Evolutionary conservation across 805 yeast species (phyloP), one percentile per base, ranked within the genome.

Genomic region (Metschnikowia matae): DNA sequence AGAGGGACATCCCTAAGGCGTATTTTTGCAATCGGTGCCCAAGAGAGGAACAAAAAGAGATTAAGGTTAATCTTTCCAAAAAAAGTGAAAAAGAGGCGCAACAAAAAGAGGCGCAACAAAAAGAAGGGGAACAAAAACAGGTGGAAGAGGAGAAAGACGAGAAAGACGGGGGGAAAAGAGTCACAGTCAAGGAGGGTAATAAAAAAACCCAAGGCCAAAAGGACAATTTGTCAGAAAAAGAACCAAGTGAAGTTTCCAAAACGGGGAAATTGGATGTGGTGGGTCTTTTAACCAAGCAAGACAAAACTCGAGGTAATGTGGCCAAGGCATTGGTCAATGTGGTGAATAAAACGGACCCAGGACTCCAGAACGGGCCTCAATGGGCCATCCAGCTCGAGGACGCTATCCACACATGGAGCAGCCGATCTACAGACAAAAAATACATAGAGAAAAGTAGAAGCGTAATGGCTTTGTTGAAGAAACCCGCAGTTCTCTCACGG

Each of bases 381-480:
- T 77, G 82, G 80, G 78, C 87, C 0, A 51, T 65, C 14, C 69
- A 73, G 23, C 64, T 85, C 34, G 91, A 85, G 64, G 60, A 65
- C 3, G 81, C 76, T 14, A 63, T 84, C 6, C 77, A 62, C 53
- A 61, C 64, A 18, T 64, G 52, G 66, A 69, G 53, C 58, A 69
- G 52, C 58, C 71, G 66, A 23, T 51, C 54, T 55, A 60, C 61
- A 11, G 68, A 66, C 53, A 68, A 63, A 44, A 68, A 57, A 68
- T 87, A 91, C 69, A 74, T 86, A 46, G 87, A 82, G 57, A 81
- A 84, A 67, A 80, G 86, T 60, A 71, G 96, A 65, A 76, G 85
- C 46, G 73, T 85, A 50, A 74, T 79, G 63, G 83, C 81, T 62
- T 84, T 83, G 65, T 71, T 82, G 51, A 87, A 83, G 66, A 85